phyloP scores from a whole-genome alignment of 208 protist species.

The Naegleria lovaniensis region DNA sequence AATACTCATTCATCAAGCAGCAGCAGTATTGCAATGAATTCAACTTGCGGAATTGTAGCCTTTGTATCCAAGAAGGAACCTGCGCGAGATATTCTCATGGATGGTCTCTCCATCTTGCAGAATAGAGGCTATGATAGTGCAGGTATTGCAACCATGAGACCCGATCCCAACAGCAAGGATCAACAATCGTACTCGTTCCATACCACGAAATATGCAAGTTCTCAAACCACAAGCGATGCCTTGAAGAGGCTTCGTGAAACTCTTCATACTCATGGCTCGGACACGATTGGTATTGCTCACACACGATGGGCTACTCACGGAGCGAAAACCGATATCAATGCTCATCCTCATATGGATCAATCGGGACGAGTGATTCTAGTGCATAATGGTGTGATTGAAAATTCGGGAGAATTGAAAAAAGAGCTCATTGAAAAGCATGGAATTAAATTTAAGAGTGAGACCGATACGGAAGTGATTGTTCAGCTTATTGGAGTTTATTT shows the following conservation, averaged over 20 bases:
- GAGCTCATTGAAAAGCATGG: slow-evolving; percentile 44
- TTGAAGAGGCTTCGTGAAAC: neutral
- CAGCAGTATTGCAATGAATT: neutral
- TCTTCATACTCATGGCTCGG: neutral
- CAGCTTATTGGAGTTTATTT: slow-evolving; percentile 52
- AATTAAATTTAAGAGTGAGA: slow-evolving; percentile 73
- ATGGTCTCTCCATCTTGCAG: slow-evolving; percentile 77
- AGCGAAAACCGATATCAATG: slow-evolving; percentile 75
- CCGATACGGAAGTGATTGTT: slow-evolving; percentile 86
- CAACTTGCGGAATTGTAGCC: slow-evolving; percentile 21
- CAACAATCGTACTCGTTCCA: neutral
- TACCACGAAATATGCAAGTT: neutral
- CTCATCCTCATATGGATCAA: slow-evolving; percentile 71
- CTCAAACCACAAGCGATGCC: neutral
- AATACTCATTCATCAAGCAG: neutral
- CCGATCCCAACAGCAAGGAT: slow-evolving; percentile 55
- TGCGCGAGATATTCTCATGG: slow-evolving; percentile 56
- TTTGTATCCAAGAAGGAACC: neutral
- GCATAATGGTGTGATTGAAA: slow-evolving; percentile 93
- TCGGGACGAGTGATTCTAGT: slow-evolving; percentile 69
- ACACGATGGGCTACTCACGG: slow-evolving; percentile 96
- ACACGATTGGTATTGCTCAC: slow-evolving; percentile 78
- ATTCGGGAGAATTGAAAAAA: slow-evolving; percentile 71
- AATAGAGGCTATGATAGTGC: slow-evolving; percentile 91
- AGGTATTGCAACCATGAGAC: slow-evolving; percentile 54